These are phyloP conservation scores for Fusarium caatingaense DNA, from an alignment of 2,329 filamentous ascomycete species.

Conservation along the genomic window DNA sequence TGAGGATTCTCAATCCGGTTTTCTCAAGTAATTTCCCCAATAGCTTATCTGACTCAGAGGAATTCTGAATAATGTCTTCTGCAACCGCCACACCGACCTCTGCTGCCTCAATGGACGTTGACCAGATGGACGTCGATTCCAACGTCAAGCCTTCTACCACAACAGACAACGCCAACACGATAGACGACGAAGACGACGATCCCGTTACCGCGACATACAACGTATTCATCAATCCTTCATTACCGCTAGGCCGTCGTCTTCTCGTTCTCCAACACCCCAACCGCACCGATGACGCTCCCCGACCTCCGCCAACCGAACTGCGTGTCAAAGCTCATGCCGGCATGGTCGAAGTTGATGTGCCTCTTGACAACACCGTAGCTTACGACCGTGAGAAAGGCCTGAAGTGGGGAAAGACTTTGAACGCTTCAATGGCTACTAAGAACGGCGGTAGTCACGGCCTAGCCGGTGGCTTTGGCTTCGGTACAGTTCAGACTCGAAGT, in stretches of 20 bases:
- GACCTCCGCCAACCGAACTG: constrained; percentile 72
- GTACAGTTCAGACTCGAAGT: constrained; percentile 57
- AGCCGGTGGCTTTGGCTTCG: constrained; percentile 77
- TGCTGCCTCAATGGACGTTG: constrained; percentile 38
- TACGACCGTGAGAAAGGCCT: constrained; percentile 89
- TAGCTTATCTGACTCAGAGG: not conserved
- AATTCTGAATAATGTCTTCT: constrained; percentile 20
- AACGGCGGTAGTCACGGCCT: constrained; percentile 76
- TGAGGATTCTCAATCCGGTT: not conserved
- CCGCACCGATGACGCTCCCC: constrained; percentile 67
- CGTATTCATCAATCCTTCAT: constrained; percentile 83
- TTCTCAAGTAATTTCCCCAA: not conserved
- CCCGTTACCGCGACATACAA: constrained; percentile 82
- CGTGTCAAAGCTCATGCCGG: constrained; percentile 85
- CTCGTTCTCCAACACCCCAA: constrained; percentile 93
- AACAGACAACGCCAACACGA: constrained; percentile 14
- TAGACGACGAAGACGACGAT: constrained; percentile 60
- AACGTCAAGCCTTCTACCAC: constrained; percentile 21
- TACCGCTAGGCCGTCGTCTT: constrained; percentile 71
- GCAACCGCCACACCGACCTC: constrained; percentile 20
- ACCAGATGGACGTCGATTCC: constrained; percentile 38
- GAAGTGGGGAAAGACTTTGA: constrained; percentile 82
- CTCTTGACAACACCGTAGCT: constrained; percentile 75
- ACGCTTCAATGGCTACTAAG: constrained; percentile 67
- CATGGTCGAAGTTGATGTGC: constrained; percentile 93